phyloP scores from a whole-genome alignment of 1,284 basidiomycete genomes.

The Termitomyces sp. region DNA sequence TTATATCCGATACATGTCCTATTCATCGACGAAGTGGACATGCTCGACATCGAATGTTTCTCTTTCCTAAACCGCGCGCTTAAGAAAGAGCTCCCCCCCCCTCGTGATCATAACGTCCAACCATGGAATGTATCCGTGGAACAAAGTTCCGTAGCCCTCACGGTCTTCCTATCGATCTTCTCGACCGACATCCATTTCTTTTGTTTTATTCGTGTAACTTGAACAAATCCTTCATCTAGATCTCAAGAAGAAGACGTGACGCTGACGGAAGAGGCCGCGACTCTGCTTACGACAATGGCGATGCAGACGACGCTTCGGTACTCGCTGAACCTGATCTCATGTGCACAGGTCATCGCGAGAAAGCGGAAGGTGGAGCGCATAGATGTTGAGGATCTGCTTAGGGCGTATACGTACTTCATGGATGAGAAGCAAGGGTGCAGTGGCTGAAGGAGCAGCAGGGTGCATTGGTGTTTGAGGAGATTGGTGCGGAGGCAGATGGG shows the following conservation, averaged over 20 bases:
- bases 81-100: slow-evolving; percentile 89
- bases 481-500: slow-evolving; percentile 30
- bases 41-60: slow-evolving; percentile 99
- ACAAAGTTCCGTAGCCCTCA: slow-evolving; percentile 94
- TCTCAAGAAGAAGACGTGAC: slow-evolving; percentile 96
- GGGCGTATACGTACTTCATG: slow-evolving; percentile 88
- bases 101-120: slow-evolving; percentile 99
- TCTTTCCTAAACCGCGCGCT: slow-evolving; percentile 96
- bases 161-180: slow-evolving; percentile 89
- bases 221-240: slow-evolving; percentile 33
- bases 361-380: slow-evolving; percentile 77
- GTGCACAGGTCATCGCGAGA: slow-evolving; percentile 77
- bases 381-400: slow-evolving; percentile 78
- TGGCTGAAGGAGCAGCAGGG: slow-evolving; percentile 89
- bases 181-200: too few species aligned
- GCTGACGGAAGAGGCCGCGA: slow-evolving; percentile 70
- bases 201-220: not conserved
- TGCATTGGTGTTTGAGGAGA: slow-evolving; percentile 67
- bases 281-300: slow-evolving; percentile 83
- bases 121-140: slow-evolving; percentile 92
- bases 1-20: slow-evolving; percentile 53
- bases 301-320: slow-evolving; percentile 85
- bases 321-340: slow-evolving; percentile 89
- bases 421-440: slow-evolving; percentile 94
- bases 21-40: slow-evolving; percentile 96